Base-by-base conservation (phyloP, 345 rosid species). In the Camelina sativa region DNA sequence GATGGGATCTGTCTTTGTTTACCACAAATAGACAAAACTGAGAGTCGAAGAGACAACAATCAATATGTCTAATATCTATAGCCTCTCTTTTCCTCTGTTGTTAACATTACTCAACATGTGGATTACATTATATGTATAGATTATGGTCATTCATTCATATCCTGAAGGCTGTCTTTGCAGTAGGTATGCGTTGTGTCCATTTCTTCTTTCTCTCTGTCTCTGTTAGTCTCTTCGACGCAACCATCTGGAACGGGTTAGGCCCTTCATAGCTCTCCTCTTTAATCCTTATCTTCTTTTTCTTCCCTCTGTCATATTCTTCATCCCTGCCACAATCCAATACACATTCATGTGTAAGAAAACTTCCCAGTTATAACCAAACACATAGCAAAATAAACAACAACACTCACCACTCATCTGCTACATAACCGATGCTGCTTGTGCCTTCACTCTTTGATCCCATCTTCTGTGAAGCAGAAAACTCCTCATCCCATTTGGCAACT, bases 231-330 rank as follows among this genome's bases (percentile, higher is more conserved):
- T 79, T 76, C 2, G 83, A 55, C 3, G 96, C 89, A 17, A 85
- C 5, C 82, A 72, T 79, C 80, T 92, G 99, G 90, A 95, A 95
- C 53, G 70, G 91, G 82, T 92, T 95, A 30, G 86, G 86, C 32
- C 93, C 92, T 8, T 71, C 82, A 58, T 86, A 84, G 44, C 60
- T 38, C 28, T 80, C 85, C 73, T 76, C 83, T 13, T 80, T 72
- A 0, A 23, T 61, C 77, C 86, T 85, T 51, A 89, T 64, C 83
- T 95, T 95, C 89, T 89, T 95, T 80, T 90, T 85, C 87, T 81
- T 95, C 15, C 99, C 99, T n/a, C 80, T 84, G 69, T 95, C 99
- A 71, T 95, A 95, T 73, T 92, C 97, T 73, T 89, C 97, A 66
- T 95, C 99, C 97, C 99, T 95, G 79, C 37, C 43, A 65, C 53